Base-by-base conservation (phyloP, 208 protist genomes). In the Trypanosomatidae sp. region DNA sequence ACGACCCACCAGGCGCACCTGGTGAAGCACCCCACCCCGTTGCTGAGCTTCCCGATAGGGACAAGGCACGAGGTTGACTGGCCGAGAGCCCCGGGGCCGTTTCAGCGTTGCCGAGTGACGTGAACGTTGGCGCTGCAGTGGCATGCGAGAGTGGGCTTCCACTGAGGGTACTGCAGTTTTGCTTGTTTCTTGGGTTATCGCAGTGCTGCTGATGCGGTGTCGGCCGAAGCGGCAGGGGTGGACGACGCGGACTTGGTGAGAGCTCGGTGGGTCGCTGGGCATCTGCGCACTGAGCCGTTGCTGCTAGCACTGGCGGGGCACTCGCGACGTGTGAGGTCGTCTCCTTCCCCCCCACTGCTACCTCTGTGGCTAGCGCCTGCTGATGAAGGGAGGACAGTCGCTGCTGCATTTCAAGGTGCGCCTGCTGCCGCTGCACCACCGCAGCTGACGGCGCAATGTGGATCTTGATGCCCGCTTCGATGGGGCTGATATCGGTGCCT, bases 381-480 rank as follows among this genome's bases (percentile, higher is more conserved):
- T 72, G 73, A 19, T 76, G 59, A 44, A 74, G 36, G 25, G 62
- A 36, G 2, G 64, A 60, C 19, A 72, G 53, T 33, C 59, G 62
- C 52, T 80, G 79, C 74, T 77, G 74, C 62, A 75, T n/a, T 62
- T 74, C 73, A 5, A 79, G 65, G 59, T 91, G 77, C 60, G 77
- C 79, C 67, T 76, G 76, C 71, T 91, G 83, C 64, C 76, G 77
- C 60, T 75, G 71, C 58, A 91, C 71, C 44, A 91, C 78, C 19
- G 79, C 87, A 36, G 70, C 64, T 25, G 91, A 95, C 22, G 91
- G 91, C 4, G 89, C 88, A 70, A 96, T 89, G 82, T 91, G 89
- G 25, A 96, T 94, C 67, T 96, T 96, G 56, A 96, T 93, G 46
- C 91, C 91, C 19, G 89, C 91, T 77, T 90, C 91, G 25, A 89